Evolutionary conservation across 306 rosid genomes (phyloP).

Genomic region (Clitoria ternatea): DNA sequence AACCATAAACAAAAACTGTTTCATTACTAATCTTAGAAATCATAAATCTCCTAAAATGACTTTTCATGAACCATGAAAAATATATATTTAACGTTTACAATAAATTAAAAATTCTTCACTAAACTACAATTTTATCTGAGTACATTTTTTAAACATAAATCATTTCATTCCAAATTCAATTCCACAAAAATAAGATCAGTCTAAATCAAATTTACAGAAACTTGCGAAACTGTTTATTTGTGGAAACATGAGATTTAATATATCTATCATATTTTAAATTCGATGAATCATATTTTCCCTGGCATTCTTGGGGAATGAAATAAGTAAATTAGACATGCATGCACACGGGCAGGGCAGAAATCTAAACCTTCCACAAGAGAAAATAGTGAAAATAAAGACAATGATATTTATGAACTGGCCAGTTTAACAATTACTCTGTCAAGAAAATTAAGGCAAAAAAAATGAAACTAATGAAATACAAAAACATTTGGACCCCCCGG

Average conservation of each 20-base stretch:
- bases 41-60: too few relatives aligned
- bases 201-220: not conserved
- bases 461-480: constrained; percentile 50
- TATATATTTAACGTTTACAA: not conserved
- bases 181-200: not conserved
- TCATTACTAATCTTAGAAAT: too few relatives aligned
- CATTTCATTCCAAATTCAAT: not conserved
- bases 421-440: constrained; percentile 49
- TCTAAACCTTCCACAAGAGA: not conserved
- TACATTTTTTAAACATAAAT: too few relatives aligned
- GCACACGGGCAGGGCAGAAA: not conserved
- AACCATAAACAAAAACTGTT: too few relatives aligned
- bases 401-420: constrained; percentile 48
- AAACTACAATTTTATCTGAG: not conserved
- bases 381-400: constrained; percentile 14
- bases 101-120: not conserved
- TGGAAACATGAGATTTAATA: not conserved
- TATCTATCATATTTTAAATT: not conserved
- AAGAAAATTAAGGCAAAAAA: constrained; percentile 35
- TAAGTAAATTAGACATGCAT: not conserved
- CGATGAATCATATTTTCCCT: not conserved
- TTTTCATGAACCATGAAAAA: too few relatives aligned
- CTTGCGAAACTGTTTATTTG: not conserved
- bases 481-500: constrained; percentile 60
- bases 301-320: not conserved